These are phyloP conservation scores for Singerocomus inundabilis DNA, from an alignment of 1,284 basidiomycete genomes.

Conservation along the genomic window DNA sequence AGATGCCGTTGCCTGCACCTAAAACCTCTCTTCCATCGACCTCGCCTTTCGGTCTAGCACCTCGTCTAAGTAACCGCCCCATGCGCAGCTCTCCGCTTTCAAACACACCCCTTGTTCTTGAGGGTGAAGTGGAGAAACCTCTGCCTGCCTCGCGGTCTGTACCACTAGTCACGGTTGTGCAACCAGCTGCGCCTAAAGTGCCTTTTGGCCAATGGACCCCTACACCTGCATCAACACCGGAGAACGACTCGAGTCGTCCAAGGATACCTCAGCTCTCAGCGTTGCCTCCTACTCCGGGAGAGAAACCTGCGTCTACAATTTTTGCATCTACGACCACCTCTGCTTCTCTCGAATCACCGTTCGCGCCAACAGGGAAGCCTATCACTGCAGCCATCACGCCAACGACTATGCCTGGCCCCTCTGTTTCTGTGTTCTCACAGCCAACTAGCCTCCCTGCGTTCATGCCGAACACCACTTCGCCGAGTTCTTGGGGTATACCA, in stretches of 20 bases:
- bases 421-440: conserved; percentile 1
- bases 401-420: background rate
- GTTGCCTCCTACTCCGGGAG: conserved; percentile 1
- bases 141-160: conserved; percentile 27
- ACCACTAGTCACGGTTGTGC: conserved; percentile 24
- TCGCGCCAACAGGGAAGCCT: conserved; percentile 1
- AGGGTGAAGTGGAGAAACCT: conserved; percentile 34
- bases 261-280: conserved; percentile 44
- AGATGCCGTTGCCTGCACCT: conserved; percentile 25
- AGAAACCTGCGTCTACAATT: conserved; percentile 13
- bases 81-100: conserved; percentile 63
- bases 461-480: background rate
- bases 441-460: conserved; percentile 6
- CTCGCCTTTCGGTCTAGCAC: conserved; percentile 40
- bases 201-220: conserved; percentile 32
- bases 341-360: background rate
- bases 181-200: conserved; percentile 38
- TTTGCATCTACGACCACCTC: conserved; percentile 1
- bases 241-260: conserved; percentile 28
- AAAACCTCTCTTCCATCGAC: conserved; percentile 16
- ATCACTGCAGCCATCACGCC: background rate
- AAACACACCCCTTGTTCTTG: conserved; percentile 44
- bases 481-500: conserved; percentile 8
- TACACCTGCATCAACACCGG: conserved; percentile 5
- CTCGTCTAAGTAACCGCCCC: conserved; percentile 55